Base-by-base conservation (phyloP, 2,329 filamentous ascomycete species). In the Penicillium hordei region DNA sequence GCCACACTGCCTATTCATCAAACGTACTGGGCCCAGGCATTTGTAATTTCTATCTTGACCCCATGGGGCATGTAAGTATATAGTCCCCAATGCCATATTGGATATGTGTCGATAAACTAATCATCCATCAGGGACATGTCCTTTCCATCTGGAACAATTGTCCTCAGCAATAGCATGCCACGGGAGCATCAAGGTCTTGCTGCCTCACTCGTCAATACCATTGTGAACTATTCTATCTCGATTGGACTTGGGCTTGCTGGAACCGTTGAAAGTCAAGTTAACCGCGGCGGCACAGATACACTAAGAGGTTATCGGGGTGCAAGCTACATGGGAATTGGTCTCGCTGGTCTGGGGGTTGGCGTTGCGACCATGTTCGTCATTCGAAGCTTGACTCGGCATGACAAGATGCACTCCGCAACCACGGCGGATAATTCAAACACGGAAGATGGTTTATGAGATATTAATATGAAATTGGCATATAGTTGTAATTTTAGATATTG, bases 211-310 rank as follows among this genome's bases (percentile, higher is more conserved):
- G 83, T 89, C 31, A 85, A 81, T 59, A 89, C 86, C 0, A 78
- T 86, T 13, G 83, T 89, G 58, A 89, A 90, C 70, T 90, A 90
- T 68, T 83, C 82, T 42, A 89, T 90, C 38, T 85, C 85, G 0
- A 73, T 89, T 1, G 87, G 85, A 0, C 78, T 91, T 0, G 88
- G 87, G 0, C 80, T 90, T 44, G 87, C 87, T 0, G 87, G 86
- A 0, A 89, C 85, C 0, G 82, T 89, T 2, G 86, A 89, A 66
- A 69, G 72, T 1, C 69, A 82, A 36, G 73, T 81, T 25, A 75
- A 75, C 42, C 49, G 72, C 23, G 69, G 72, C 17, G 78, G 76
- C 1, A 57, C 39, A 19, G 70, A 78, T 39, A 49, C 62, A 0
- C 54, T 80, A 45, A 58, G 64, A 29, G 77, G 78, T 1, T 80